Evolutionary conservation across 2,329 filamentous ascomycete species (phyloP), one percentile per base, ranked within the genome.

Genomic region (Trichoderma sp.): DNA sequence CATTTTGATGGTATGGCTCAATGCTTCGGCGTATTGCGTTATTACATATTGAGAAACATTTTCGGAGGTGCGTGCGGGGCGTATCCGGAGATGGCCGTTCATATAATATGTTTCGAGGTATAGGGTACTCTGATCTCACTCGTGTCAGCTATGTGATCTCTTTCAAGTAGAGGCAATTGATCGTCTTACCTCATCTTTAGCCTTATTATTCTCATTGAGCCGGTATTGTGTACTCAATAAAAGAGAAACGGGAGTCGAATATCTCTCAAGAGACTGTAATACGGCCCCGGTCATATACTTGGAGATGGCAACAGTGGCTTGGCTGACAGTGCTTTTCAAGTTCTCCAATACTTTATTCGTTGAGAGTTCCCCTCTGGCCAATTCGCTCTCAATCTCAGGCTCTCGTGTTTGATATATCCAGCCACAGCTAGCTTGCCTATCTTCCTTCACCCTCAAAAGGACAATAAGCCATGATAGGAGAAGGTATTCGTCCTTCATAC

Each of bases 401-500:
- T n/a, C 38, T 41, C 38, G 65, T 29, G 24, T 68, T 12, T 18
- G 35, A 16, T 68, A 68, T 21, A 33, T 38, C 56, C 11, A 88
- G 4, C 86, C 84, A 76, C 80, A 87, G 16, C 66, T 77, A 12
- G 83, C 77, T 18, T 82, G 79, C 45, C 80, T 80, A 18, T 84
- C 84, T 77, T 88, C 86, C 11, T 81, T 81, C 1, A 83, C 85
- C 12, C 86, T 82, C 74, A 87, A 74, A 8, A 88, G 83, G 7
- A 86, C 83, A 14, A 87, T 80, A 16, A 87, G 81, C 86, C 86
- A 88, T 56, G 86, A 83, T 45, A 85, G 62, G 12, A 87, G 82
- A 14, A 87, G 21, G 18, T 85, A 71, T 21, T 86, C 85, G n/a
- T 86, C 65, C 6, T 68, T 68, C 65, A 68, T 50, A 3, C 65